Conservation (phyloP, 345 rosid species). For the Firmiana major region DNA sequence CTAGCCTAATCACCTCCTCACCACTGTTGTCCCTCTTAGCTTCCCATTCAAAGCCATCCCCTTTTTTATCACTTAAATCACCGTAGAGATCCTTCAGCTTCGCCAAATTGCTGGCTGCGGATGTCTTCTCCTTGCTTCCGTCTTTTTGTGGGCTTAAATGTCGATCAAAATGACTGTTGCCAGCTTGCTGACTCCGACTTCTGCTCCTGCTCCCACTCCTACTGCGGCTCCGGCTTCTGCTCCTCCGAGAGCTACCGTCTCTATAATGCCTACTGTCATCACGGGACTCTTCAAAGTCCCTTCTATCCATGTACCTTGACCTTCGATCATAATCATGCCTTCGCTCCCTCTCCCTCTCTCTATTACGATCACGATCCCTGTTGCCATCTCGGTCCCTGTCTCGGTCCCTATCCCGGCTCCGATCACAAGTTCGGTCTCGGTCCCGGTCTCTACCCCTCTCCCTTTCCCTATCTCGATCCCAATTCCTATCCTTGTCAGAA, state of each 20-base stretch:
- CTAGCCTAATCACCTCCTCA: conserved; percentile 90
- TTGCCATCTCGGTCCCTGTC: conserved; percentile 21
- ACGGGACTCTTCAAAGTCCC: conserved; percentile 27
- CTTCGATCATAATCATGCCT: conserved; percentile 46
- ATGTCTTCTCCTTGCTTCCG: conserved; percentile 47
- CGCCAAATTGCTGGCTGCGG: conserved; percentile 71
- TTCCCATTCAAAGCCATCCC: conserved; percentile 43
- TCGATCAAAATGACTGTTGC: conserved; percentile 36
- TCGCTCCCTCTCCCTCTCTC: conserved; percentile 32
- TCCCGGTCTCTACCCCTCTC: conserved; percentile 37
- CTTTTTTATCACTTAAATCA: conserved; percentile 51
- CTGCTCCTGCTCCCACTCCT: conserved; percentile 66
- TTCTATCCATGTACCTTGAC: conserved; percentile 37
- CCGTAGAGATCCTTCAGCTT: conserved; percentile 92
- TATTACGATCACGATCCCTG: conserved; percentile 33
- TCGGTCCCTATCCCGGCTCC: conserved; percentile 26
- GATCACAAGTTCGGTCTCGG: conserved; percentile 29
- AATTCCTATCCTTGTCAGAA: conserved; percentile 35
- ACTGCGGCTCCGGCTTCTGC: conserved; percentile 53
- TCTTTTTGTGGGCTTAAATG: conserved; percentile 51
- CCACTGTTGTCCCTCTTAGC: conserved; percentile 53
- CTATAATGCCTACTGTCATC: conserved; percentile 39
- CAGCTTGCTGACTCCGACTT: conserved; percentile 49
- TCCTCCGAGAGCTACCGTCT: conserved; percentile 33
- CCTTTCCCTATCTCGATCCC: conserved; percentile 37